Base-by-base conservation (phyloP, 805 yeast species). In the Candida berthetii region DNA sequence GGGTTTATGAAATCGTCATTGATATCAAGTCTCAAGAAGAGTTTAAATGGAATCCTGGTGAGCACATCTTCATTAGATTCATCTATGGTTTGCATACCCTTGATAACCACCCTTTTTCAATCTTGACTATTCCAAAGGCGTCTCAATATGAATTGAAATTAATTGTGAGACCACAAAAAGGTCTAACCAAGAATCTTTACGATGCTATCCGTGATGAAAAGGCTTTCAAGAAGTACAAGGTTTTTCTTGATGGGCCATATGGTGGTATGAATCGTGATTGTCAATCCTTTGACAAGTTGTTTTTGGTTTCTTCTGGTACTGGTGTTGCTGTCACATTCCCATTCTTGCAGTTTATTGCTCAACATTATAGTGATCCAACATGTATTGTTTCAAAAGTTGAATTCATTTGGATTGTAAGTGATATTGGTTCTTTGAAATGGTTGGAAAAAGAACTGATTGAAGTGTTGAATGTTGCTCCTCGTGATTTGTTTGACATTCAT, bases 91-190 rank as follows among this genome's bases (percentile, higher is more conserved):
- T 63, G 13, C 60, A 66, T 31, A 56, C 75, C 18, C 48, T 74
- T 18, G 79, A 76, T 44, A 74, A 69, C 46, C 83, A 77, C 55
- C 82, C 82, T 11, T 77, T 77, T 50, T 74, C 81, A 1, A 68
- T 75, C 8, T 45, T 71, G 24, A 66, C 72, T 4, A 46, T 61
- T 20, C 52, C 48, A 22, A 52, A 54, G 1, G 14, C 15, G 9
- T 11, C 49, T 3, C 31, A 42, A 3, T 48, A 52, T 7, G 61
- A 64, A 14, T 51, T 76, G 57, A 69, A 66, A 46, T 61, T 77
- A 33, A 55, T 76, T 8, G 60, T 77, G 3, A 62, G 68, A 24
- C 71, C 77, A 0, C 63, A 66, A 42, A 57, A 55, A 4, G 83
- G 83, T 0, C 54, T 76, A 36, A 76, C 83, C 1, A 58, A 46